Evolutionary conservation across 192 early-diverging fungal genomes (phyloP), one percentile per base, ranked within the genome.

Genomic region (Cladochytrium replicatum): DNA sequence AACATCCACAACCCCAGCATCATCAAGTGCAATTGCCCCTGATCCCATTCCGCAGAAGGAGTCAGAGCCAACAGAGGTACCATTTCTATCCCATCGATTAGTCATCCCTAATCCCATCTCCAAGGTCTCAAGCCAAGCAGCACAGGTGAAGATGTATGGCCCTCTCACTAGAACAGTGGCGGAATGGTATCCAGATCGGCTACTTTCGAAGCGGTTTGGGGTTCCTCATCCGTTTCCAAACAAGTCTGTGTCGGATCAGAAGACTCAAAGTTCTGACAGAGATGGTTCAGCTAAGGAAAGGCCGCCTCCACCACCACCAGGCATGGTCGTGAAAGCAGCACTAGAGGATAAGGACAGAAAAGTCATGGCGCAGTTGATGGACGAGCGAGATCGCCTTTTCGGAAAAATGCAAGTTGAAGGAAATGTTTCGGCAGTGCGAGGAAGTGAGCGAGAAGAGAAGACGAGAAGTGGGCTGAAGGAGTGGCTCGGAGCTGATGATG

Each of bases 171-270:
- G 87, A 2, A 63, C 67, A 0, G 52, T 27, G 9, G 48, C 46
- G 21, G 66, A 69, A 15, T 88, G 85, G 56, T 75, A 75, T 42
- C 87, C 87, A 3, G 60, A 54, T 13, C 72, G 71, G 27, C 73
- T 87, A 13, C 55, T 86, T 0, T 90, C 86, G 60, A 88, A 87
- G 44, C 68, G 86, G 6, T 87, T 90, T 52, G 80, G 80, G 59
- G 71, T 90, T 5, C 58, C 74, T 4, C 76, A 86, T 39, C 86
- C 86, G 5, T 78, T 85, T 58, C 80, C 77, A 3, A 48, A 43
- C 0, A 24, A 48, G 24, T n/a, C n/a, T n/a, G n/a, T n/a, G n/a
- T n/a, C n/a, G n/a, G n/a, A n/a, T n/a, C n/a, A n/a, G n/a, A n/a
- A n/a, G n/a, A n/a, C n/a, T n/a, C n/a, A n/a, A n/a, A n/a, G n/a